These are phyloP conservation scores for Botrytis porri DNA, from an alignment of 2,329 filamentous ascomycete genomes.

Conservation along the genomic window DNA sequence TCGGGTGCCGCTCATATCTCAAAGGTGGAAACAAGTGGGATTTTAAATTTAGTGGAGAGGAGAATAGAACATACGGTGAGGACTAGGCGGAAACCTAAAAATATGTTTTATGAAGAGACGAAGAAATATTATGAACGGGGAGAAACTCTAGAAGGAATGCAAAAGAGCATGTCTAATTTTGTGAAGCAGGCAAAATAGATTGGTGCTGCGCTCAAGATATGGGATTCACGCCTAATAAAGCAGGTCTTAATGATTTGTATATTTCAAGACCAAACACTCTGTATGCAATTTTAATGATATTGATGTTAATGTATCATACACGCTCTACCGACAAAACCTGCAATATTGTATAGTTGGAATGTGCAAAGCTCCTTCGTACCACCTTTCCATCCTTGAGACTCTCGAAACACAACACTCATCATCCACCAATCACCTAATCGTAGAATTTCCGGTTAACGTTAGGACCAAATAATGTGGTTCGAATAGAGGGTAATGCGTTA, in stretches of 20 bases:
- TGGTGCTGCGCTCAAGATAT: not conserved
- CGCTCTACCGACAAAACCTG: constrained; percentile 31
- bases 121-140: constrained; percentile 32
- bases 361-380: constrained; percentile 20
- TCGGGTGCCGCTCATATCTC: constrained; percentile 69
- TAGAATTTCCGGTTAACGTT: constrained; percentile 96
- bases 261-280: not conserved
- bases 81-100: constrained; percentile 65
- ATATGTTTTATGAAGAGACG: constrained; percentile 50
- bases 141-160: constrained; percentile 39
- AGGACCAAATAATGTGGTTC: constrained; percentile 85
- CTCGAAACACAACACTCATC: constrained; percentile 11
- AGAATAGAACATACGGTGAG: constrained; percentile 69
- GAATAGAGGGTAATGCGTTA: constrained; percentile 78
- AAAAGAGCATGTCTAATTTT: constrained; percentile 32
- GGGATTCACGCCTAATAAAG: not conserved
- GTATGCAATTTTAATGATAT: constrained; percentile 16
- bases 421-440: constrained; percentile 56
- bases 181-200: constrained; percentile 22
- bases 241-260: not conserved
- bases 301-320: constrained; percentile 36
- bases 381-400: constrained; percentile 7
- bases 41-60: constrained; percentile 70
- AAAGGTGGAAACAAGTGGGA: constrained; percentile 73
- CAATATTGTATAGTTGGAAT: constrained; percentile 24